Base-by-base conservation (phyloP, 23 red algal genomes). In the Cyanidium caldarium region DNA sequence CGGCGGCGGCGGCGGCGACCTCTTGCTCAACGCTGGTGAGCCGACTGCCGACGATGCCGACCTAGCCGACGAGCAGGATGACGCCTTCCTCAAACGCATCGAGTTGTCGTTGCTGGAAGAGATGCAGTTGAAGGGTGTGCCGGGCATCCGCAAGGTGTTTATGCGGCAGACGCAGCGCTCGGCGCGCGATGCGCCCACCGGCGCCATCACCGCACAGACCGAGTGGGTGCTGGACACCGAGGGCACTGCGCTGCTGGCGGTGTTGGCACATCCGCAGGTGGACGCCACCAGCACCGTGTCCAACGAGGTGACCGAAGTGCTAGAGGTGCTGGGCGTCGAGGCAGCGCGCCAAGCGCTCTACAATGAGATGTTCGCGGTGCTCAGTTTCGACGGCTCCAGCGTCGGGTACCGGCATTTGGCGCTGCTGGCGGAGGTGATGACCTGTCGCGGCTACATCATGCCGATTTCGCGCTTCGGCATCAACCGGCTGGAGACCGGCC, bases 191-290 rank as follows among this genome's bases (percentile, higher is more conserved):
- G 33, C 42, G 42, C 1, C 35, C 17, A 82, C 72, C 17, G 85
- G 92, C 25, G 45, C 61, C 2, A 85, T 81, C 44, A 38, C 70
- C 23, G 73, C 30, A 16, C 34, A 56, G 26, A 73, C 87, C 26
- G 92, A 98, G 70, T 98, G 92, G 92, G 76, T 98, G 20, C 68
- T 98, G 14, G 92, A 98, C 61, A 98, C 92, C 10, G 92, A 98
- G 46, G 92, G 92, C 15, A 84, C 86, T 3, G 87, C 87, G 44
- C 73, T 98, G 33, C 29, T 86, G 23, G 84, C 92, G 13, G 83
- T 88, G 19, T 79, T 98, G 71, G 43, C 80, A 33, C 92, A 98
- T 72, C 70, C 75, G 42, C 70, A 75, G 38, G 84, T 96, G 56
- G 92, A 98, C 57, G 39, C 76, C 68, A 79, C 80, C 13, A 74